Conservation (phyloP, 208 protist species). For the Trypanosoma caninum region DNA sequence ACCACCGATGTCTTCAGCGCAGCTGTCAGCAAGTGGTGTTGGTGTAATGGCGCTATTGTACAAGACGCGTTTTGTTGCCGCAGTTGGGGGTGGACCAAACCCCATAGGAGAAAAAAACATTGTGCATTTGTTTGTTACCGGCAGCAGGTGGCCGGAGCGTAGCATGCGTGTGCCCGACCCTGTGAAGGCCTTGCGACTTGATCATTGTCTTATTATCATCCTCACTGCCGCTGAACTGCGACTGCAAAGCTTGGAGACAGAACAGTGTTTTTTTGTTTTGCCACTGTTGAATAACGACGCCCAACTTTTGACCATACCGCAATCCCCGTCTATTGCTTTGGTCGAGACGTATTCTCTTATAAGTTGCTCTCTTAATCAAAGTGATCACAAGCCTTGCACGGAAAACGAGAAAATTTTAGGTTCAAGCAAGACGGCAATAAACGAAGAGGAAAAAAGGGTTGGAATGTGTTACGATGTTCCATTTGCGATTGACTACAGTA, state of each 20-base stretch:
- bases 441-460: too few relatives aligned
- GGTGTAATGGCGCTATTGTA: slow-evolving; percentile 61
- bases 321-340: slow-evolving; percentile 25
- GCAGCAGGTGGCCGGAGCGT: slow-evolving; percentile 2
- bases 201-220: slow-evolving; percentile 25
- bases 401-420: too few relatives aligned
- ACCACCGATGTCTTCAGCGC: neutral
- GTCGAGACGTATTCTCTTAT: too few relatives aligned
- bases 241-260: slow-evolving; percentile 26
- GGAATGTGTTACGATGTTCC: slow-evolving; percentile 3
- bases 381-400: too few relatives aligned
- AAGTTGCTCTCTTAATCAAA: too few relatives aligned
- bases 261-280: slow-evolving; percentile 9
- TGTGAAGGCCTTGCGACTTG: slow-evolving; percentile 14
- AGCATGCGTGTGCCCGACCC: slow-evolving; percentile 12
- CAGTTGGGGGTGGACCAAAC: slow-evolving; percentile 56
- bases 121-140: slow-evolving; percentile 21
- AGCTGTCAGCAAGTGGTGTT: slow-evolving; percentile 36
- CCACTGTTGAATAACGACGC: slow-evolving; percentile 14
- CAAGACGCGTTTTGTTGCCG: slow-evolving; percentile 47
- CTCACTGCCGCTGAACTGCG: slow-evolving; percentile 22
- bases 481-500: slow-evolving; percentile 41
- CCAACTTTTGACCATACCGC: slow-evolving; percentile 13
- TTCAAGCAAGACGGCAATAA: too few relatives aligned
- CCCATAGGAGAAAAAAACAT: slow-evolving; percentile 36